Evolutionary conservation across 2,329 filamentous ascomycete species (phyloP).

Genomic region (Sporothrix luriei): DNA sequence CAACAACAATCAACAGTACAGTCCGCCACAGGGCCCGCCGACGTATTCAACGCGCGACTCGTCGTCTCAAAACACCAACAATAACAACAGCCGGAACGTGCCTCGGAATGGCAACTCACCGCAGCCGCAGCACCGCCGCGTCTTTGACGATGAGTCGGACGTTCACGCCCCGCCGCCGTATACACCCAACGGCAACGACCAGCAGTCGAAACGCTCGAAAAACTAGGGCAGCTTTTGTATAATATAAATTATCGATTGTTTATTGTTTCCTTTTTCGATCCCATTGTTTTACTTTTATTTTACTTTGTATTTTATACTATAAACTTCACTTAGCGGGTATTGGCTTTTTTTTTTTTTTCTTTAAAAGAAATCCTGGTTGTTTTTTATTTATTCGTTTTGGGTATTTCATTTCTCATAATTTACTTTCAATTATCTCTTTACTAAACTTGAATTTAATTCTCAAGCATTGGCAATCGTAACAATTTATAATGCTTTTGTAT

Average conservation of each 20-base stretch:
- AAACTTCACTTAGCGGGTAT: not conserved
- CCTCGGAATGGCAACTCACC: not conserved
- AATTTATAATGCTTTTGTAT: no score
- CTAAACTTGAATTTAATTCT: not conserved
- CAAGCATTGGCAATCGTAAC: no score
- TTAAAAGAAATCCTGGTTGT: not conserved
- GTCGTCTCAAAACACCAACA: not conserved
- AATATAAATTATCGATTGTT: not conserved
- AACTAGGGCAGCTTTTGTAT: no score
- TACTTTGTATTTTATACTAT: not conserved
- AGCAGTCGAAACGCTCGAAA: not conserved
- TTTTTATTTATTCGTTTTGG: not conserved
- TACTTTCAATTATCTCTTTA: not conserved
- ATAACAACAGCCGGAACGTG: slow-evolving; percentile 3
- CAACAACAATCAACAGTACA: slow-evolving; percentile 11
- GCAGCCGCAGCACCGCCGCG: not conserved
- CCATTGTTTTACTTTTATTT: not conserved
- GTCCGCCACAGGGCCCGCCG: not conserved
- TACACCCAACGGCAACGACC: not conserved
- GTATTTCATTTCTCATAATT: not conserved
- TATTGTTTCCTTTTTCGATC: not conserved
- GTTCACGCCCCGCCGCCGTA: slow-evolving; percentile 11
- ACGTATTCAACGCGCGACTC: not conserved
- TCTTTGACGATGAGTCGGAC: slow-evolving; percentile 13
- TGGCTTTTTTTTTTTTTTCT: not conserved